Evolutionary conservation across 805 yeast genomes (phyloP).

Genomic region (Metschnikowia colocasiae): DNA sequence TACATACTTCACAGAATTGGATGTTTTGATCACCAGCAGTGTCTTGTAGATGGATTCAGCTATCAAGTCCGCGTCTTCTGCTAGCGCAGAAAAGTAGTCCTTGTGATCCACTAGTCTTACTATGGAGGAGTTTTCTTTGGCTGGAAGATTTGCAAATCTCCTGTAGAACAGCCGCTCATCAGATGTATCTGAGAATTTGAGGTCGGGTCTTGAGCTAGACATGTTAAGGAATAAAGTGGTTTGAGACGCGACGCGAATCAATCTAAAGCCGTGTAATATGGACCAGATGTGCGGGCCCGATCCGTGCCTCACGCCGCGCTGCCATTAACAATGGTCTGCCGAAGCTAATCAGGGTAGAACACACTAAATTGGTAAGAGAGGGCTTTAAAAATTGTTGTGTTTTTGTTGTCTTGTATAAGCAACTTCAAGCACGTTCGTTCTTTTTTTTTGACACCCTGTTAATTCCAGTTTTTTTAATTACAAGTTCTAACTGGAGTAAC

Average conservation of each 20-base stretch:
- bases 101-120: conserved; percentile 74
- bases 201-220: conserved; percentile 45
- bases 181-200: conserved; percentile 37
- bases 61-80: conserved; percentile 72
- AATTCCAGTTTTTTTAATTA: too few relatives aligned
- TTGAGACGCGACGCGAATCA: conserved; percentile 8
- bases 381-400: too few relatives aligned
- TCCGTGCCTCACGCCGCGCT: conserved; percentile 3
- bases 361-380: background rate
- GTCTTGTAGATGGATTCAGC: conserved; percentile 87
- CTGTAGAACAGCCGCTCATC: conserved; percentile 44
- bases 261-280: background rate
- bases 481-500: too few relatives aligned
- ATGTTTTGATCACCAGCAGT: conserved; percentile 69
- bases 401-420: too few relatives aligned
- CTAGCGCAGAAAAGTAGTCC: conserved; percentile 74
- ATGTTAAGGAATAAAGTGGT: conserved; percentile 16
- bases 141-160: conserved; percentile 47
- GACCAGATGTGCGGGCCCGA: background rate
- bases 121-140: conserved; percentile 43
- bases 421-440: too few relatives aligned
- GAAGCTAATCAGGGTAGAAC: background rate
- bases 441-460: too few relatives aligned
- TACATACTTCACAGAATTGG: conserved; percentile 52
- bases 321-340: background rate